Percentiles rank a stretch among this genome's conserved stretches.
These are phyloP conservation scores for Pseudotsuga menziesii DNA, from an alignment of 75 land plant species.

Conservation along the genomic window DNA sequence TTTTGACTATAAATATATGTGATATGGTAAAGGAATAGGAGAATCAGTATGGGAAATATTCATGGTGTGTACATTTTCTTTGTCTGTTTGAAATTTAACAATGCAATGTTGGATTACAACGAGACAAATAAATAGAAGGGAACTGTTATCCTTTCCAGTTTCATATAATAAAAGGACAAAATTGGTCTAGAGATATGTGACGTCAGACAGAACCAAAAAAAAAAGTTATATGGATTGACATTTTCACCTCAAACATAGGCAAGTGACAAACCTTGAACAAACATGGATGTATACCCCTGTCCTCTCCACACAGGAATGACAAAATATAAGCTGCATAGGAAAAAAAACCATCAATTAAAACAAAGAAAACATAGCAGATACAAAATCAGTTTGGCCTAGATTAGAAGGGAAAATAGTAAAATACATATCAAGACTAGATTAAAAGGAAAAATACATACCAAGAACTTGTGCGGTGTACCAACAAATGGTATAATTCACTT, in stretches of 20 bases:
- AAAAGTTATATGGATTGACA: not conserved
- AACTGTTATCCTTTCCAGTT: not conserved
- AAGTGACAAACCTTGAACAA: slow-evolving; percentile 65
- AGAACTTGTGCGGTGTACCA: slow-evolving; percentile 62
- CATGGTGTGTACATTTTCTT: too few relatives aligned
- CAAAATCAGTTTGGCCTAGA: not conserved
- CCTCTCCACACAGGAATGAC: slow-evolving; percentile 83
- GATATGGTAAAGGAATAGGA: too few relatives aligned
- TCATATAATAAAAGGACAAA: not conserved
- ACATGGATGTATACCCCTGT: slow-evolving; percentile 74
- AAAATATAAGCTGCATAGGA: slow-evolving; percentile 74
- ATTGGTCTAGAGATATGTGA: not conserved
- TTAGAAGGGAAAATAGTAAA: not conserved
- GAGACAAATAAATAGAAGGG: not conserved
- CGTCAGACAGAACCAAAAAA: not conserved
- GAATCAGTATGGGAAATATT: too few relatives aligned
- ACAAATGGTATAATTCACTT: slow-evolving; percentile 41
- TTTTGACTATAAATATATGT: too few relatives aligned
- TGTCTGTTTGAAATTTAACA: too few relatives aligned
- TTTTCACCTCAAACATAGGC: not conserved
- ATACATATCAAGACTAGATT: not conserved
- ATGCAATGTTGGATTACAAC: too few relatives aligned
- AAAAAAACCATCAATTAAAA: slow-evolving; percentile 8
- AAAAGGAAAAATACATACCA: slow-evolving; percentile 42
- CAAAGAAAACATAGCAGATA: slow-evolving; percentile 6